Base-by-base conservation (phyloP, 1,284 basidiomycete genomes). In the Ustilago loliicola region DNA sequence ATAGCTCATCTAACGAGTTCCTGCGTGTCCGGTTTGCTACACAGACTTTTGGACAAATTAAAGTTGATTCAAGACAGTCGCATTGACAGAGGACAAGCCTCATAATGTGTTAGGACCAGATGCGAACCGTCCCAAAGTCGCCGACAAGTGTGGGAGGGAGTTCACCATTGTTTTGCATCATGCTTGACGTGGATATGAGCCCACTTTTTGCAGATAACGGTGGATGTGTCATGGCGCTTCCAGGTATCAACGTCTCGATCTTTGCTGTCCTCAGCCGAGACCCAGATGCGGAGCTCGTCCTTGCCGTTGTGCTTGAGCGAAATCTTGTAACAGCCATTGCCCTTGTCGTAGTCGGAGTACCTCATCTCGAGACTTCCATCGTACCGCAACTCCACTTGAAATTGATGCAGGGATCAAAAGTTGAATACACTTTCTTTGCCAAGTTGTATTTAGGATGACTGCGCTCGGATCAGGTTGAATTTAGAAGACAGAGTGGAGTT, bases 121-220 rank as follows among this genome's bases (percentile, higher is more conserved):
- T n/a, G n/a, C n/a, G n/a, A n/a, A n/a, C n/a, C n/a, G n/a, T n/a
- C n/a, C n/a, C n/a, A 15, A 15, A 34, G 32, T 34, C 11, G 11
- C 2, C 17, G 38, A 40, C 15, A 5, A 40, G 6, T 19, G 17
- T 5, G 38, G 17, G 38, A 19, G 17, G 7, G 38, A 19, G 9
- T 7, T 45, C 42, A 45, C 42, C 42, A 45, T 13, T 19, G 23
- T 45, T 4, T 13, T 2, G 21, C 23, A 8, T 56, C 54, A 7
- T 56, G 5, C 54, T 40, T 50, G 25, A 65, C n/a, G 19, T 71
- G 52, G 15, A 72, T 51, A 54, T 72, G 69, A 3, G 54, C 3
- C 69, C 69, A 72, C 36, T 72, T 72, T 21, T 40, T 47, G 51
- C 69, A 72, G 2, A 66, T 23, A 0, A 11, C 40, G 29, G 25